These are phyloP conservation scores for Crithidia acanthocephali DNA, from an alignment of 208 protist genomes.

Conservation along the genomic window DNA sequence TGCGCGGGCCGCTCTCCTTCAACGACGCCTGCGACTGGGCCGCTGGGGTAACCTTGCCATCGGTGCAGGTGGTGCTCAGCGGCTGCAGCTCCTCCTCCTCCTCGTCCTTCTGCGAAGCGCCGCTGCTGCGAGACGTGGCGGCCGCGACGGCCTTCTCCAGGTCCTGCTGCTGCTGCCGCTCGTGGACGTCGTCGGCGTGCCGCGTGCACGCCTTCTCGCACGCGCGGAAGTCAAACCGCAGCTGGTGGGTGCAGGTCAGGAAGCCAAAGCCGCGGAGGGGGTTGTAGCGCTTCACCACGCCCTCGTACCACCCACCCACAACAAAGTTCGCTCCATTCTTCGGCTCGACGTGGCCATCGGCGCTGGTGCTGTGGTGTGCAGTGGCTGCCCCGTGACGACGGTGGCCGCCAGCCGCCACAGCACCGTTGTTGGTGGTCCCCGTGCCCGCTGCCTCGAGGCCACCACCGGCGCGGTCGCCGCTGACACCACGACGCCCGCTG, in stretches of 20 bases:
- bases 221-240: constrained; percentile 25
- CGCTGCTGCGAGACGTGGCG: neutral
- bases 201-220: constrained; percentile 32
- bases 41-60: neutral
- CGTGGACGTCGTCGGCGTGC: constrained; percentile 20
- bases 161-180: constrained; percentile 18
- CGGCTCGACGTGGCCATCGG: neutral
- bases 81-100: neutral
- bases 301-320: constrained; percentile 62
- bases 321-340: constrained; percentile 55
- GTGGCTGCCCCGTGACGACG: neutral
- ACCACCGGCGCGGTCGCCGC: no score
- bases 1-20: constrained; percentile 4
- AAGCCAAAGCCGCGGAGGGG: constrained; percentile 76
- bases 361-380: neutral
- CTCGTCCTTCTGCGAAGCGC: neutral
- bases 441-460: neutral
- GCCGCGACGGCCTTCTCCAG: constrained; percentile 11
- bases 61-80: neutral
- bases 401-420: neutral
- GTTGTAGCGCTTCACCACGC: constrained; percentile 79
- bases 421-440: neutral
- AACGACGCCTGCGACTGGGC: neutral
- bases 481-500: no score
- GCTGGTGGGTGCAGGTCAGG: constrained; percentile 55